A percentile compares a stretch with the other conserved stretches of the same genome.
Conservation (phyloP, 2,329 filamentous ascomycete species). For the Verticillium dahliae region DNA sequence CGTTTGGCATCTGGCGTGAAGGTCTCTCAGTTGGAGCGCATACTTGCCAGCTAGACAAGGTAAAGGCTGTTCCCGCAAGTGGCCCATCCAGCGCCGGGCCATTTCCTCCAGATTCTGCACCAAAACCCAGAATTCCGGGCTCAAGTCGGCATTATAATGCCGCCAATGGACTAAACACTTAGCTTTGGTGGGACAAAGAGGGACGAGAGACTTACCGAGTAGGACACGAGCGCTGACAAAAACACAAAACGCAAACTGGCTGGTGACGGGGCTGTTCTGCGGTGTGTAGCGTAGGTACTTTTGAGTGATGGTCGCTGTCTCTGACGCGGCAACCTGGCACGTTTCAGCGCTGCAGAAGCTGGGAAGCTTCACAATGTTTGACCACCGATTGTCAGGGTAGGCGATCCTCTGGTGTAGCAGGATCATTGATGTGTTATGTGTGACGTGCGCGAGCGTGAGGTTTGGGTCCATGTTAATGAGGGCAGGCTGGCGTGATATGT, state of each 20-base stretch:
- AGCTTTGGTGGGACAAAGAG: background rate
- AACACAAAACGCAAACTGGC: constrained; percentile 38
- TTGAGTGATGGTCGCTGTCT: constrained; percentile 36
- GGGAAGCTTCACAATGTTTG: constrained; percentile 26
- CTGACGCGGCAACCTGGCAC: constrained; percentile 35
- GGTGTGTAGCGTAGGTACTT: constrained; percentile 36
- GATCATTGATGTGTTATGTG: constrained; percentile 43
- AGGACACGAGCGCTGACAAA: constrained; percentile 38
- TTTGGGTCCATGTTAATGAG: constrained; percentile 37
- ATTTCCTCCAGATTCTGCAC: constrained; percentile 22
- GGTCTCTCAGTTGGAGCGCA: constrained; percentile 9
- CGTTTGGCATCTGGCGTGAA: constrained; percentile 8
- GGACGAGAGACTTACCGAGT: constrained; percentile 14
- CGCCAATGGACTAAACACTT: constrained; percentile 19
- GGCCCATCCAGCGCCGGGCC: constrained; percentile 19
- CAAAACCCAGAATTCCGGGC: constrained; percentile 19
- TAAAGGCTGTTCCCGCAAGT: background rate
- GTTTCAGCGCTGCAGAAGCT: constrained; percentile 40
- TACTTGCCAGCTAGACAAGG: constrained; percentile 15
- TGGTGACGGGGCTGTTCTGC: constrained; percentile 16
- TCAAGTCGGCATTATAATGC: constrained; percentile 14
- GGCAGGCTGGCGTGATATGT: constrained; percentile 17
- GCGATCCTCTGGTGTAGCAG: constrained; percentile 41
- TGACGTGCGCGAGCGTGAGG: constrained; percentile 39
- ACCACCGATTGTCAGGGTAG: constrained; percentile 25